A percentile compares a stretch with the other conserved stretches of the same genome.
Evolutionary conservation across 2,329 filamentous ascomycete genomes (phyloP).

Genomic region (Chaetomium sp.): DNA sequence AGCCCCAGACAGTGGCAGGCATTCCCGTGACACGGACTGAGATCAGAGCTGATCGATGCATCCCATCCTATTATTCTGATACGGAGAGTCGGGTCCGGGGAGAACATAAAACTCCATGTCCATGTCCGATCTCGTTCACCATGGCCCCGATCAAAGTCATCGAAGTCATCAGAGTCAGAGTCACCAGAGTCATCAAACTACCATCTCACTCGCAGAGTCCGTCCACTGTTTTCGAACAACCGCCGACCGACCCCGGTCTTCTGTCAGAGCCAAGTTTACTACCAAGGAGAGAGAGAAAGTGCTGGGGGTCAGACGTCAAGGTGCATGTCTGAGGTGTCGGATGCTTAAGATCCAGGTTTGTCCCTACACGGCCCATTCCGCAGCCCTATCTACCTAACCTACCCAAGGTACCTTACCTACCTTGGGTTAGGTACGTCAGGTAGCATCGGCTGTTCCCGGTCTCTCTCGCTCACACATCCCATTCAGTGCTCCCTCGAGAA

Average conservation of each 20-base stretch:
- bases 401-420: neutral
- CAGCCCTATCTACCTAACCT: neutral
- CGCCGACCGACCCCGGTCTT: slow-evolving; percentile 8
- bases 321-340: slow-evolving; percentile 38
- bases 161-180: too few relatives aligned
- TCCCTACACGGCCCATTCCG: neutral
- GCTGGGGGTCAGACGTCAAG: slow-evolving; percentile 35
- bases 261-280: slow-evolving; percentile 31
- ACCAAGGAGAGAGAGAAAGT: slow-evolving; percentile 34
- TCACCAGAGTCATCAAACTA: neutral
- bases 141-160: neutral
- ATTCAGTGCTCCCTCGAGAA: slow-evolving; percentile 37
- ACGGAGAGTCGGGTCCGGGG: slow-evolving; percentile 10
- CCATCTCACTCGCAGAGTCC: slow-evolving; percentile 22
- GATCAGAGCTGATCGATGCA: neutral
- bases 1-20: neutral
- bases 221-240: slow-evolving; percentile 28
- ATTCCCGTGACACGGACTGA: neutral
- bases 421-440: neutral
- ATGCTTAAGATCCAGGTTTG: slow-evolving; percentile 39
- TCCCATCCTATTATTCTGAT: neutral
- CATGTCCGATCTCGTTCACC: slow-evolving; percentile 3
- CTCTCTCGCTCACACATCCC: neutral
- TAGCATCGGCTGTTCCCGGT: neutral
- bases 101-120: slow-evolving; percentile 9